Percentiles rank a stretch among this genome's conserved stretches.
Evolutionary conservation across 2,329 filamentous ascomycete genomes (phyloP).

Genomic region (Achaetomium macrosporum): DNA sequence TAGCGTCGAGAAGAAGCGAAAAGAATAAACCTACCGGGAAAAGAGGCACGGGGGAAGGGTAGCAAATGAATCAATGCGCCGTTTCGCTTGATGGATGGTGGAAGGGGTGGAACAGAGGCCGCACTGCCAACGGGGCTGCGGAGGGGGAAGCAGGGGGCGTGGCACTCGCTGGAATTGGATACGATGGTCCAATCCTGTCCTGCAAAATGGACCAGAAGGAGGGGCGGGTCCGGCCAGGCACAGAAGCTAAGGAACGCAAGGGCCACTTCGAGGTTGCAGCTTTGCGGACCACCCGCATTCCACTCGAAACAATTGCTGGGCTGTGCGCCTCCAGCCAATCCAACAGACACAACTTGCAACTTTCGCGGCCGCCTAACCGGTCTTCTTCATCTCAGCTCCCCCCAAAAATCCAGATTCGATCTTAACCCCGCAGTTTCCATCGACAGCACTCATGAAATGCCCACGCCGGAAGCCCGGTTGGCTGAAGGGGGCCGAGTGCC

Average conservation of each 20-base stretch:
- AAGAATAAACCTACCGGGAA: conserved; percentile 1
- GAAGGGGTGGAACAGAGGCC: conserved; percentile 16
- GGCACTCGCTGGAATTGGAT: conserved; percentile 19
- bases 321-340: no score
- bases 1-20: conserved; percentile 13
- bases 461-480: no score
- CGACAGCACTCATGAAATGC: no score
- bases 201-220: neutral
- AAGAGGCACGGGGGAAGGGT: conserved; percentile 12
- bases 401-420: no score
- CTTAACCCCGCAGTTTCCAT: no score
- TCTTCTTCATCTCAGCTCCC: neutral
- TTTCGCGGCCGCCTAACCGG: neutral
- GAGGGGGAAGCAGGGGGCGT: conserved; percentile 16
- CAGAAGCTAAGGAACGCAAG: neutral
- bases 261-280: neutral
- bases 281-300: neutral
- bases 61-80: conserved; percentile 21
- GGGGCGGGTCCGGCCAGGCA: neutral
- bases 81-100: neutral
- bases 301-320: neutral
- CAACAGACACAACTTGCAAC: neutral
- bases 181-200: conserved; percentile 16
- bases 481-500: no score
- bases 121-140: conserved; percentile 21